Evolutionary conservation across 768 basidiomycete species (phyloP), one percentile per base, ranked within the genome.

Genomic region (Saitozyma sp.): DNA sequence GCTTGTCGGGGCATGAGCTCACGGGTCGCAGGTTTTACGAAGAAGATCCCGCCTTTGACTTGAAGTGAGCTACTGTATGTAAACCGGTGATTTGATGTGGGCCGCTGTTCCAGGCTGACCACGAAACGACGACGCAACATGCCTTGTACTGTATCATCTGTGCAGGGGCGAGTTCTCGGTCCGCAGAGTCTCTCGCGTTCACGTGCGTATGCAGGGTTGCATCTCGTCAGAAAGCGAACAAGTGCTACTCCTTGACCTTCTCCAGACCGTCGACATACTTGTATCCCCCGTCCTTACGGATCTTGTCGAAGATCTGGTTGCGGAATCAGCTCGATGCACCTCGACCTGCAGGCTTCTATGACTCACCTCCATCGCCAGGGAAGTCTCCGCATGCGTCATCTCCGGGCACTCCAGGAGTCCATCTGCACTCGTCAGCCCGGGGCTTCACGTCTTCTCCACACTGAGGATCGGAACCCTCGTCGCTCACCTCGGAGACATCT

Each of bases 351-450:
- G 29, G 29, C 29, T 2, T 29, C 9, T 6, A 39, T 0, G 11
- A 62, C 72, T 65, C 61, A 74, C 72, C 54, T 62, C 65, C 74
- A 75, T 73, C 6, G 65, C 68, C 65, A 75, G 51, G 29, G 48
- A 10, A 42, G 74, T 75, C 62, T 75, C 74, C 4, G 37, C 57
- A 39, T 50, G 58, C 1, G 65, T 45, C 69, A 75, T 67, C 19
- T 42, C 53, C 0, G 63, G 58, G 49, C 62, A 63, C 50, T 75
- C 71, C 8, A 55, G 19, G 39, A 66, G 53, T 8, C 69, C 69
- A 52, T 70, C 69, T 29, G 29, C 29, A 29, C 29, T 29, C 29
- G 2, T 29, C 29, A 63, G 49, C 29, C 29, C 29, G 29, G 29
- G 29, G 2, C 29, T 29, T 29, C 29, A 2, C 29, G 29, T 29